Evolutionary conservation across 2,329 filamentous ascomycete genomes (phyloP), one percentile per base, ranked within the genome.

Genomic region (Magnaporthiopsis poae): DNA sequence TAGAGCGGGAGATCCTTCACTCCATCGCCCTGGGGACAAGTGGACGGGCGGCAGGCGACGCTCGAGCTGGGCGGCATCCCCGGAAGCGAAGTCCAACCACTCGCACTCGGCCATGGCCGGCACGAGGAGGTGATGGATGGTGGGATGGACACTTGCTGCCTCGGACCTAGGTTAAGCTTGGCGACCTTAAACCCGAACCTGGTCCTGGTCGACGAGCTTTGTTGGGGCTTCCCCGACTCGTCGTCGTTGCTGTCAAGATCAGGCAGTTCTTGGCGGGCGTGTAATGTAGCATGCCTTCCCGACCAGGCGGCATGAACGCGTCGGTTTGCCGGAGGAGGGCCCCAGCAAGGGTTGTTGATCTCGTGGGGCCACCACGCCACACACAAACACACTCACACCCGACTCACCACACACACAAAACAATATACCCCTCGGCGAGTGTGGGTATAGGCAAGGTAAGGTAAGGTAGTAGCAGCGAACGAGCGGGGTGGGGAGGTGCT

Each of bases 31-130:
- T 3, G 7, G 4, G 67, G 46, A 68, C 66, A 29, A 31, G 31
- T 7, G 46, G 65, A 8, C 25, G 63, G 64, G 65, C 36, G 73
- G 71, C 64, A 74, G 70, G 62, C 72, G 68, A 31, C 69, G 15
- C 68, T 69, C 70, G 29, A 74, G 66, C 29, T 69, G 69, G 67
- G 69, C 66, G 33, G 72, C 70, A 35, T 73, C 65, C 21, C 68
- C 65, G 11, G 67, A 60, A 8, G 70, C 68, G 56, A 71, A 72
- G 65, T 60, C 61, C n/a, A 72, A 71, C 12, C 67, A 60, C 8
- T 31, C 31, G 31, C 31, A 31, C 4, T 73, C 69, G 4, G 68
- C 65, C 67, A 71, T 71, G 15, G 36, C 36, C 4, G 5, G n/a
- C 5, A 31, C n/a, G 13, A 18, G 5, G 39, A 15, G 15, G 5